Percentiles rank a stretch among this genome's conserved stretches.
These are phyloP conservation scores for Venturia pyrina DNA, from an alignment of 2,329 filamentous ascomycete genomes.

Conservation along the genomic window DNA sequence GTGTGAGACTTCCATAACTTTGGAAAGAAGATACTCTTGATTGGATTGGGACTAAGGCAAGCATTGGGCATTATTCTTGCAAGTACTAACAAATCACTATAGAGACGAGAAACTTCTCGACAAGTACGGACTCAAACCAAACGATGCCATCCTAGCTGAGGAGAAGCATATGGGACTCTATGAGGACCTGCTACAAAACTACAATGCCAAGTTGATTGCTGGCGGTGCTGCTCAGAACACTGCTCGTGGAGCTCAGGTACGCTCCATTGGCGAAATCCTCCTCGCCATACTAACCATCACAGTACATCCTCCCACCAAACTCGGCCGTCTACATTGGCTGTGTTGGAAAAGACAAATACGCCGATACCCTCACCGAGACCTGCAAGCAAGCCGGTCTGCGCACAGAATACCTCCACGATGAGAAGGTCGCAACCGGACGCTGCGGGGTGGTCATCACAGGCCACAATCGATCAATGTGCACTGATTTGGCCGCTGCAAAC, in stretches of 20 bases:
- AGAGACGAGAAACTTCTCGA: conserved; percentile 77
- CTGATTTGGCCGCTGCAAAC: conserved; percentile 91
- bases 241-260: conserved; percentile 75
- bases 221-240: conserved; percentile 97
- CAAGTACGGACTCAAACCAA: conserved; percentile 89
- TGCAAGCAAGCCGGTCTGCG: conserved; percentile 80
- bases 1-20: no score
- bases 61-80: background rate
- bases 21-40: background rate
- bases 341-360: conserved; percentile 92
- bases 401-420: conserved; percentile 90
- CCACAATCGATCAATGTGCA: conserved; percentile 89
- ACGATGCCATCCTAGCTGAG: conserved; percentile 95
- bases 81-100: conserved; percentile 13
- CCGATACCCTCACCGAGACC: conserved; percentile 75
- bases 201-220: conserved; percentile 86
- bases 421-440: conserved; percentile 73
- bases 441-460: conserved; percentile 96
- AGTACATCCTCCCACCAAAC: conserved; percentile 85
- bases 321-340: conserved; percentile 90
- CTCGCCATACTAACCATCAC: conserved; percentile 2
- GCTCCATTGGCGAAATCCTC: background rate
- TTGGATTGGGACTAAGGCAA: background rate
- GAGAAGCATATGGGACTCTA: conserved; percentile 82
- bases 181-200: conserved; percentile 88